Percentiles rank a stretch among this genome's conserved stretches.
phyloP scores from a whole-genome alignment of 805 yeast genomes.

The Ogataea sp. region DNA sequence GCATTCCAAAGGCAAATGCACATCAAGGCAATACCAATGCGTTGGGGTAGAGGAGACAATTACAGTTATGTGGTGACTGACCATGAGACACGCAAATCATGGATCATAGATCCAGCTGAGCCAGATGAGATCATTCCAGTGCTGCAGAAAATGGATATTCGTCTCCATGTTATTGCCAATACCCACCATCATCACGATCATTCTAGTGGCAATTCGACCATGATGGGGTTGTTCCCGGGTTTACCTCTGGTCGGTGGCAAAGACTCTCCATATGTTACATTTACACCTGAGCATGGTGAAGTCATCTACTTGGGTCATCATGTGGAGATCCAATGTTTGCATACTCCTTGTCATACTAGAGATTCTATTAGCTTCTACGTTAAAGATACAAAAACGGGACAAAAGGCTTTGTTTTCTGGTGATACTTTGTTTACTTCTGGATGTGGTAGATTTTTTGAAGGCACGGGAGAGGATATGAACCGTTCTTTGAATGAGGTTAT shows the following conservation, averaged over 20 bases:
- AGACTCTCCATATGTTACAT: constrained; percentile 66
- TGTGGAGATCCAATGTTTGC: constrained; percentile 69
- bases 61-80: constrained; percentile 78
- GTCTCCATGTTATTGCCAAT: constrained; percentile 73
- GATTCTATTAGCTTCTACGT: constrained; percentile 89
- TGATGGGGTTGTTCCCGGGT: constrained; percentile 28
- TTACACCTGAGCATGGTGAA: constrained; percentile 61
- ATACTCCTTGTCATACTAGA: constrained; percentile 97
- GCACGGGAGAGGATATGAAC: constrained; percentile 76
- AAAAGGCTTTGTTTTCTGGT: constrained; percentile 84
- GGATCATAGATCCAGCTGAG: constrained; percentile 91
- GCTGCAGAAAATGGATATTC: constrained; percentile 31
- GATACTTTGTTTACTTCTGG: constrained; percentile 93
- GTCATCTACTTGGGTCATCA: constrained; percentile 54
- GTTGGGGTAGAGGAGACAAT: constrained; percentile 93
- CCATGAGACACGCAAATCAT: constrained; percentile 53
- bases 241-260: constrained; percentile 80
- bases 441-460: constrained; percentile 96
- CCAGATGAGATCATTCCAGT: constrained; percentile 59
- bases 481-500: constrained; percentile 52
- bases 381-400: constrained; percentile 49
- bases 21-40: constrained; percentile 75
- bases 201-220: constrained; percentile 68
- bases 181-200: constrained; percentile 98
- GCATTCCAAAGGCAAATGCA: constrained; percentile 55